These are phyloP conservation scores for Royoungia palumana DNA, from an alignment of 768 basidiomycete species.

Conservation along the genomic window DNA sequence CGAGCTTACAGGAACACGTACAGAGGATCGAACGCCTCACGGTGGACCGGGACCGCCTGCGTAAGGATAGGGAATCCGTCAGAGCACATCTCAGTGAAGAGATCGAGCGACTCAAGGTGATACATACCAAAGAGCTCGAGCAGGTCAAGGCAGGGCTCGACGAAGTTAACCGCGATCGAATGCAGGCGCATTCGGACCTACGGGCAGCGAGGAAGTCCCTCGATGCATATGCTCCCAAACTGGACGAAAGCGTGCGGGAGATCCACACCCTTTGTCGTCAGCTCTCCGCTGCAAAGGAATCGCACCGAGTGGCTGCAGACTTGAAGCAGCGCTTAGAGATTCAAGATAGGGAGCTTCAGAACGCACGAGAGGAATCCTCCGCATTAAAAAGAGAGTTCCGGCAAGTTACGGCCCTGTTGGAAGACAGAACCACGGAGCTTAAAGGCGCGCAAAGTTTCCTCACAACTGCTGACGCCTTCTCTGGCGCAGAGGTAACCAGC, in stretches of 20 bases:
- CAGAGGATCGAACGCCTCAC: constrained; percentile 19
- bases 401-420: constrained; percentile 31
- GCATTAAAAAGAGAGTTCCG: constrained; percentile 26
- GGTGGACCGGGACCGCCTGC: constrained; percentile 23
- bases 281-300: constrained; percentile 13
- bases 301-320: constrained; percentile 6
- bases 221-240: constrained; percentile 13
- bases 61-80: constrained; percentile 23
- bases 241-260: constrained; percentile 19
- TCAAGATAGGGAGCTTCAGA: constrained; percentile 20
- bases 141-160: constrained; percentile 21
- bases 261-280: constrained; percentile 17
- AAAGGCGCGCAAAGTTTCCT: constrained; percentile 46
- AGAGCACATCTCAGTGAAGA: constrained; percentile 16
- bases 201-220: constrained; percentile 18
- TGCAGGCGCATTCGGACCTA: constrained; percentile 21
- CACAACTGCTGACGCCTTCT: constrained; percentile 39
- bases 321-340: constrained; percentile 16
- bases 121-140: constrained; percentile 14
- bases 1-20: constrained; percentile 16
- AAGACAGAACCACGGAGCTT: constrained; percentile 42
- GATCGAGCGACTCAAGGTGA: constrained; percentile 19
- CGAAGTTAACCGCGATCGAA: constrained; percentile 21
- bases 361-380: constrained; percentile 28
- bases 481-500: constrained; percentile 43